Evolutionary conservation across 2,329 filamentous ascomycete species (phyloP).

Genomic region (Sordariomycetes sp.): DNA sequence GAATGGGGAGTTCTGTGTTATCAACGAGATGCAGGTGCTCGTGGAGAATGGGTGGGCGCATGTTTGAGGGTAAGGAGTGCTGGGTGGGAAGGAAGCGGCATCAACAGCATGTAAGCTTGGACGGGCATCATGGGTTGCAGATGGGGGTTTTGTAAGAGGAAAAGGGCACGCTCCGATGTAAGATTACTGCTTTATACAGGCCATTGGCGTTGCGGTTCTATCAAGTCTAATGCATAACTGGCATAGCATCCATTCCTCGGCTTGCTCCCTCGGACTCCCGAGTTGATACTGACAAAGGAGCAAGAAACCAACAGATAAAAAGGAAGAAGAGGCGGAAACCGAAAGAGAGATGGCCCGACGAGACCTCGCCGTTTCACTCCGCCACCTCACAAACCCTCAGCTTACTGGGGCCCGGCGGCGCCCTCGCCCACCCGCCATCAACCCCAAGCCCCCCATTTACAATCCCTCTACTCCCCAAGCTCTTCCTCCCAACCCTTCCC

Average conservation of each 20-base stretch:
- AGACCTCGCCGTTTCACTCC: not conserved
- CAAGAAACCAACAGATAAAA: not conserved
- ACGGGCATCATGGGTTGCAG: not conserved
- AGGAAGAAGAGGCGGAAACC: not conserved
- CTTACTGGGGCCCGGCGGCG: not conserved
- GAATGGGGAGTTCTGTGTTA: slow-evolving; percentile 35
- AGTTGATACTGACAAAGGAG: not conserved
- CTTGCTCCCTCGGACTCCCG: not conserved
- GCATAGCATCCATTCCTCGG: not conserved
- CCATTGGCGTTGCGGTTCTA: not conserved
- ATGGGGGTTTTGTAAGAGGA: not conserved
- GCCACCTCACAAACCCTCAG: not conserved
- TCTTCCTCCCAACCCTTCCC: not conserved
- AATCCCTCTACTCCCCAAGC: not conserved
- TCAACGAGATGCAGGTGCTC: slow-evolving; percentile 49
- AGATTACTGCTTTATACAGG: not conserved
- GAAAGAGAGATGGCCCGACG: not conserved
- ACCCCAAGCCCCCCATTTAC: not conserved
- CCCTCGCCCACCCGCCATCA: not conserved
- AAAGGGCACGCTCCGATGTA: not conserved
- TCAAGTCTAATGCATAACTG: not conserved
- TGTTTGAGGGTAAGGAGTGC: slow-evolving; percentile 19
- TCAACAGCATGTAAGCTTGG: not conserved
- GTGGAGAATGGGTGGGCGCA: slow-evolving; percentile 45
- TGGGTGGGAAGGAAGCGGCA: not conserved